Conservation (phyloP, 257 asterid genomes). For the Penstemon davidsonii region DNA sequence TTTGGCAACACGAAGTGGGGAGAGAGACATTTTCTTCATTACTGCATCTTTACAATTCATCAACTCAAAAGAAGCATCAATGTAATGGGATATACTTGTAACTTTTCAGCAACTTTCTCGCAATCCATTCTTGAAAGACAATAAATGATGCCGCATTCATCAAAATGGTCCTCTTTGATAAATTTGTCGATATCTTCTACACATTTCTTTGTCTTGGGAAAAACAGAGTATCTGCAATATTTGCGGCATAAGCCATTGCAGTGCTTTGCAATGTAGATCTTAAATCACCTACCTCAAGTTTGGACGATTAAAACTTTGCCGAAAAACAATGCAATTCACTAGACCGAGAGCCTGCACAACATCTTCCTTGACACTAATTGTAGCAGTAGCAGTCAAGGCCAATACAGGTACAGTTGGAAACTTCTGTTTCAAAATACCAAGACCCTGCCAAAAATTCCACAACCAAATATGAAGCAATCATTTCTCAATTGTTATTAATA, state of each 20-base stretch:
- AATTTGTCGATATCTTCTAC: slow-evolving; percentile 78
- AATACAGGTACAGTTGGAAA: slow-evolving; percentile 86
- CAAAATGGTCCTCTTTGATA: slow-evolving; percentile 75
- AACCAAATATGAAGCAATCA: slow-evolving; percentile 33
- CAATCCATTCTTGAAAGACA: slow-evolving; percentile 97
- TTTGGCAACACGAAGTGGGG: too few species aligned
- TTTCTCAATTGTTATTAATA: not conserved
- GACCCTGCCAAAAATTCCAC: slow-evolving; percentile 61
- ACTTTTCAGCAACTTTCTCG: slow-evolving; percentile 87
- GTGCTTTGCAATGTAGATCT: slow-evolving; percentile 19
- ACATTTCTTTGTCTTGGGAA: slow-evolving; percentile 91
- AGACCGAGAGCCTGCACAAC: slow-evolving; percentile 99
- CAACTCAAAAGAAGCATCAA: slow-evolving; percentile 24
- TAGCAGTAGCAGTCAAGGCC: slow-evolving; percentile 98
- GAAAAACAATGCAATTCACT: slow-evolving; percentile 83
- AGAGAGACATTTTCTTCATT: not conserved
- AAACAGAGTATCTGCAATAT: slow-evolving; percentile 82
- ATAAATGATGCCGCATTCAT: slow-evolving; percentile 93
- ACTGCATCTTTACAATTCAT: slow-evolving; percentile 21
- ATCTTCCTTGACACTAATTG: slow-evolving; percentile 94
- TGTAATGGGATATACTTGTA: slow-evolving; percentile 56
- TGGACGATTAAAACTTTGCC: slow-evolving; percentile 96
- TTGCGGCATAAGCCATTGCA: slow-evolving; percentile 34
- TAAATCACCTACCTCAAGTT: slow-evolving; percentile 65
- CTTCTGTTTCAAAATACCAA: slow-evolving; percentile 88